Evolutionary conservation across 768 basidiomycete genomes (phyloP), one percentile per base, ranked within the genome.

Genomic region (Gautieria morchelliformis): DNA sequence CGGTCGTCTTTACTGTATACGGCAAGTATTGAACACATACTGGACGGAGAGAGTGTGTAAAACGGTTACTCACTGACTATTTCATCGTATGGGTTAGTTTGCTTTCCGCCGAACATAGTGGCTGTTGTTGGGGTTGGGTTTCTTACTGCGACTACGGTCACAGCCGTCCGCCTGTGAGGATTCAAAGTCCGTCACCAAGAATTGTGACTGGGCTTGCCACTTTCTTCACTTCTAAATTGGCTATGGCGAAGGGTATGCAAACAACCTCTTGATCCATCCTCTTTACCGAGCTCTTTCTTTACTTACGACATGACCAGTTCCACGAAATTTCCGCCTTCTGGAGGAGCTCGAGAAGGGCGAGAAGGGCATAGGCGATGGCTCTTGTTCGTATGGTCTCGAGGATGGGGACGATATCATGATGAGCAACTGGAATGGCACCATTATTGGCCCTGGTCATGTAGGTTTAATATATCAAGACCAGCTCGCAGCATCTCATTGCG

Each of bases 321-420:
- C 95, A 27, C 81, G 95, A 67, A 97, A 94, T 74, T 98, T 98
- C 77, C 82, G 90, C 51, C 83, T 98, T 20, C 83, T 99, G 40
- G 96, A 96, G 69, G 96, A 99, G 76, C 87, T 99, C 62, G 96
- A 99, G 72, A 97, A 98, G 73, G 96, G 96, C 66, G 96, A 99
- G 79, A 99, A 99, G 71, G 96, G 96, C 53, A 93, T 98, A 69
- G 95, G 95, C 61, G 95, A 97, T 74, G 95, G 94, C 56, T 92
- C 89, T 17, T 96, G 93, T 75, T 95, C 93, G 19, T 99, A 98
- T 66, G 96, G 96, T 41, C 76, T 99, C 59, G 91, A 92, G 73
- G 92, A 97, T 71, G 72, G 85, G 64, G 94, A 98, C 68, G 96
- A 98, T 79, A 87, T 95, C 75, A 76, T 91, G 76, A 97, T 99